A percentile compares a stretch with the other conserved stretches of the same genome.
phyloP scores from a whole-genome alignment of 2,329 filamentous ascomycete genomes.

The Pseudocercospora musae region DNA sequence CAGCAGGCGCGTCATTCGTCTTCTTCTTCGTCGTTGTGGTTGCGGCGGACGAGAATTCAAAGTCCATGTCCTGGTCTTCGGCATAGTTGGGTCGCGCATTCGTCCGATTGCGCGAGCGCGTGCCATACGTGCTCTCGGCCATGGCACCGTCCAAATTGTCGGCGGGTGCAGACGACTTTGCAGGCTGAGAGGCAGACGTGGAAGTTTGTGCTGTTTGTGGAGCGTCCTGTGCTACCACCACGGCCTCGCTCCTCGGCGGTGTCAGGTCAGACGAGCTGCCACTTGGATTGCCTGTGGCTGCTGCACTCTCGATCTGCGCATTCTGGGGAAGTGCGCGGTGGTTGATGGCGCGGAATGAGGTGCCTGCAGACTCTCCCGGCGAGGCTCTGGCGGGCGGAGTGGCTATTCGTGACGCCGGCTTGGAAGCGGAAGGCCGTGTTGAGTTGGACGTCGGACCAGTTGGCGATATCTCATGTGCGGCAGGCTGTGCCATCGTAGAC shows the following conservation, averaged over 20 bases:
- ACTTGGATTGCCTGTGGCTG: slow-evolving; percentile 15
- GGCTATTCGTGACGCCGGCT: slow-evolving; percentile 16
- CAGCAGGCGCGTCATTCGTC: slow-evolving; percentile 29
- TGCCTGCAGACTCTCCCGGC: slow-evolving; percentile 7
- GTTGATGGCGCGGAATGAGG: slow-evolving; percentile 30
- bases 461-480: slow-evolving; percentile 17
- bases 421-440: slow-evolving; percentile 14
- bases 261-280: slow-evolving; percentile 22
- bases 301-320: slow-evolving; percentile 18
- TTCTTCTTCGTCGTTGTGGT: slow-evolving; percentile 38
- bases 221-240: slow-evolving; percentile 23
- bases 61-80: slow-evolving; percentile 89
- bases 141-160: slow-evolving; percentile 28
- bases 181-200: slow-evolving; percentile 17
- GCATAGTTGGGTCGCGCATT: slow-evolving; percentile 87
- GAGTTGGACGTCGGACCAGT: slow-evolving; percentile 9
- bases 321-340: slow-evolving; percentile 18
- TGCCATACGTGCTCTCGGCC: slow-evolving; percentile 66
- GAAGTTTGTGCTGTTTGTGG: slow-evolving; percentile 29
- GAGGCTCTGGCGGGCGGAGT: slow-evolving; percentile 18
- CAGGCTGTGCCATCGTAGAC: slow-evolving; percentile 22
- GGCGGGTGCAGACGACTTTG: slow-evolving; percentile 19
- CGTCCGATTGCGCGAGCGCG: slow-evolving; percentile 85
- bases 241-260: slow-evolving; percentile 21
- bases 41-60: slow-evolving; percentile 58